Evolutionary conservation across 1,284 basidiomycete species (phyloP), one percentile per base, ranked within the genome.

Genomic region (Cutaneotrichosporon curvatum): DNA sequence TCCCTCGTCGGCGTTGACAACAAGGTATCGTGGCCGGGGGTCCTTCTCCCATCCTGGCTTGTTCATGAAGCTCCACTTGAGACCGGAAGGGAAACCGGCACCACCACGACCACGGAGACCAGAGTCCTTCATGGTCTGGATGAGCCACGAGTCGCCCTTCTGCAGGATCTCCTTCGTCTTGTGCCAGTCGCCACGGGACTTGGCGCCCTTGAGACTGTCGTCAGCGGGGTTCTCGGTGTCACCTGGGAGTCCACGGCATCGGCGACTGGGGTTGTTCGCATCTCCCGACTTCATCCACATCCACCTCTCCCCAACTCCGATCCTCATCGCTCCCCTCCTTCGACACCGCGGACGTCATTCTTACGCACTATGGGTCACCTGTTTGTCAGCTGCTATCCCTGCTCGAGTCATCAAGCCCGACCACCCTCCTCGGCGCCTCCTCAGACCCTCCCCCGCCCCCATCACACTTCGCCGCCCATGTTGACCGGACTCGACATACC

Each of bases 21-120:
- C 94, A 15, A 97, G 81, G 70, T 97, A 97, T 37, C 94, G 83
- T 15, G 92, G 92, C 48, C 85, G 86, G 54, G 14, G 81, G 69
- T 97, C 94, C 67, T 90, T 87, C 76, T 98, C 83, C 92, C 94
- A 97, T 36, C 85, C 85, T 23, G 92, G 94, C 75, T 97, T 97
- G 78, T 97, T 96, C 72, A 73, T 62, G 61, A 30, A 21, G 10
- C 15, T 30, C 32, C 32, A 34, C 32, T 34, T 34, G 16, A 34
- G 32, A 7, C 32, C 32, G 6, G 32, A 34, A 7, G 32, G 32
- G 32, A 34, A 98, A 37, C 95, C 94, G 45, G 94, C 95, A 53
- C 95, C 94, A 55, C 94, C 94, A 57, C 95, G 85, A 21, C 94
- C 94, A 65, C 94, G 83, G 39, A 98, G 79, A 44, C 94, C 94